Evolutionary conservation across 2,329 filamentous ascomycete genomes (phyloP), one percentile per base, ranked within the genome.

Genomic region (Hymenoscyphus fraxineus): DNA sequence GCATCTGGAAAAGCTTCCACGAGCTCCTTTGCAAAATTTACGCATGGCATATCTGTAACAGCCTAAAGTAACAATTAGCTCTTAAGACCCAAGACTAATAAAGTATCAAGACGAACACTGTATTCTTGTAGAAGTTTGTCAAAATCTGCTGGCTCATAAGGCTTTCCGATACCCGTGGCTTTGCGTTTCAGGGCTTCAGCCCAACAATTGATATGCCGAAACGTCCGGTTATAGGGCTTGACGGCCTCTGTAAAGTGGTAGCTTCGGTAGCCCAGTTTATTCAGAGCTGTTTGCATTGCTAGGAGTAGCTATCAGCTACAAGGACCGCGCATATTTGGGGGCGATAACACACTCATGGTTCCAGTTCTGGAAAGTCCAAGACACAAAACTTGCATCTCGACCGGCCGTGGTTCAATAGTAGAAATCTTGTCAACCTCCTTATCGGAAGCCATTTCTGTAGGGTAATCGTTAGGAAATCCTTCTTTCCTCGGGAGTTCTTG

Each of bases 281-380:
- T 55, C 1, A 61, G 31, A 15, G 59, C 59, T 19, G 59, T 61
- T 19, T 54, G 54, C 59, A 61, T 61, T 35, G 59, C 41, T 61
- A n/a, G 19, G 1, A 47, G 6, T 7, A 5, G 41, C 19, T 19
- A 47, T 47, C 19, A n/a, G 41, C n/a, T 19, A 47, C 19, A 6
- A 2, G 5, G 10, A 7, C 16, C 16, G 1, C 15, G 16, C n/a
- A 16, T 47, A 6, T 47, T 7, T 7, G 15, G 41, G 19, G 9
- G n/a, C 2, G 16, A 47, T n/a, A n/a, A 60, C 10, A 12, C 47
- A 60, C 39, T 15, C 58, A 60, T 60, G 22, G 58, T 60, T 60
- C 38, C 58, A n/a, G 58, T 60, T 27, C 39, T 16, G 15, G 58
- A 60, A 15, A 60, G 31, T 1, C 58, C 58, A 22, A 60, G 58